Base-by-base conservation (phyloP, 2,329 filamentous ascomycete species). In the Parascedosporium putredinis region DNA sequence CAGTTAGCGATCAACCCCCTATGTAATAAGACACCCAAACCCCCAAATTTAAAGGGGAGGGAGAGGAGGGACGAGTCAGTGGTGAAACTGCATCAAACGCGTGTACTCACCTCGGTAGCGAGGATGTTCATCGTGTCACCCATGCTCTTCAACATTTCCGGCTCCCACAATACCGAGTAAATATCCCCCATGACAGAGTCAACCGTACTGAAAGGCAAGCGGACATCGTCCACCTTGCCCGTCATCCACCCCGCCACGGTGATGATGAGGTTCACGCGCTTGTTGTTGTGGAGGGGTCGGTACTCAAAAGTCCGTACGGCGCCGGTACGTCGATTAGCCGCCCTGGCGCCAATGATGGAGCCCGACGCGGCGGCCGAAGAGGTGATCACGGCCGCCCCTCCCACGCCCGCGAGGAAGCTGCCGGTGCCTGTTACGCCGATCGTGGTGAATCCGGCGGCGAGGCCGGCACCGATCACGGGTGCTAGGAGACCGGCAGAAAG, bases 221-320 rank as follows among this genome's bases (percentile, higher is more conserved):
- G 86, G 46, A 98, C 90, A 64, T 98, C 93, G 67, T 98, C 93
- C 49, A 95, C 83, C 62, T 95, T 97, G 59, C 94, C 93, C 36
- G 88, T 96, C 86, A 98, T 94, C 93, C 93, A 98, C 3, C 93
- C 93, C 0, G 91, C 89, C 25, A 98, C 81, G 0, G 93, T 97
- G 34, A 98, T 82, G 55, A 98, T 93, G 25, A 98, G 76, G 59
- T 98, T 97, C 34, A 96, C 87, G 51, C 90, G 78, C 68, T 98
- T 98, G 67, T 97, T 97, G 70, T 98, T 98, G 71, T 97, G 90
- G 43, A 98, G 71, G 5, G 93, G 93, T 42, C 91, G 81, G 63
- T 97, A 98, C 66, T 98, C 93, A 61, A 97, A 98, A 0, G 93
- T 98, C 67, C 84, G 89, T 51, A 98, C 94, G 1, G 90, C 83